These are phyloP conservation scores for Mesembryanthemum crystallinum DNA, from an alignment of 148 eudicot species.

Conservation along the genomic window DNA sequence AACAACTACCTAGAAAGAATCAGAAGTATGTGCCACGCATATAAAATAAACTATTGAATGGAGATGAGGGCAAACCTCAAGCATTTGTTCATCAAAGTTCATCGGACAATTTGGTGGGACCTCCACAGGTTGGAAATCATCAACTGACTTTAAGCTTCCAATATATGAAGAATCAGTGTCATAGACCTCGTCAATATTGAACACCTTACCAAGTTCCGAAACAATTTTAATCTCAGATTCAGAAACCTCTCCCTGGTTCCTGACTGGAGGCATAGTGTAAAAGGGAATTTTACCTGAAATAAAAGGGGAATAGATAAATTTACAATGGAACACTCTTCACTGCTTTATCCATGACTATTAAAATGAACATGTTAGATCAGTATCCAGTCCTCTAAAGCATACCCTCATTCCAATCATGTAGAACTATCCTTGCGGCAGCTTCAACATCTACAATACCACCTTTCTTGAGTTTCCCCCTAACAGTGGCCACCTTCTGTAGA, in stretches of 20 bases:
- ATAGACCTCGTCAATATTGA: constrained; percentile 84
- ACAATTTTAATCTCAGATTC: constrained; percentile 71
- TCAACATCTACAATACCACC: constrained; percentile 81
- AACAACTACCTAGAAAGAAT: not conserved
- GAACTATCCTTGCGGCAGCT: constrained; percentile 84
- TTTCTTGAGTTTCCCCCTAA: constrained; percentile 88
- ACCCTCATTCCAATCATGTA: constrained; percentile 99
- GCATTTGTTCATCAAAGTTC: constrained; percentile 67
- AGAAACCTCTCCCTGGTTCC: constrained; percentile 61
- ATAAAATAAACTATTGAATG: not conserved
- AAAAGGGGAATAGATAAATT: not conserved
- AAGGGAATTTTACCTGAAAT: constrained; percentile 86
- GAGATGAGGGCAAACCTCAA: constrained; percentile 52
- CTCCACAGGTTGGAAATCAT: constrained; percentile 74
- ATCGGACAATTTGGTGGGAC: constrained; percentile 73
- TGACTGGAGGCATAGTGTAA: constrained; percentile 83
- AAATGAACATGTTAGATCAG: not conserved
- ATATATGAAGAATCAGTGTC: constrained; percentile 72
- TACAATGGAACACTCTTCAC: not conserved
- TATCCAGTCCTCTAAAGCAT: constrained; percentile 14
- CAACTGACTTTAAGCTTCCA: constrained; percentile 79
- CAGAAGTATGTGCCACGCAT: no score
- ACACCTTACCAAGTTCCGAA: constrained; percentile 77
- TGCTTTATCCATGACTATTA: not conserved
- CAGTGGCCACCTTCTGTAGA: constrained; percentile 75